Evolutionary conservation across 192 early-diverging fungal species (phyloP), one percentile per base, ranked within the genome.

Genomic region (Backusella morwellensis): DNA sequence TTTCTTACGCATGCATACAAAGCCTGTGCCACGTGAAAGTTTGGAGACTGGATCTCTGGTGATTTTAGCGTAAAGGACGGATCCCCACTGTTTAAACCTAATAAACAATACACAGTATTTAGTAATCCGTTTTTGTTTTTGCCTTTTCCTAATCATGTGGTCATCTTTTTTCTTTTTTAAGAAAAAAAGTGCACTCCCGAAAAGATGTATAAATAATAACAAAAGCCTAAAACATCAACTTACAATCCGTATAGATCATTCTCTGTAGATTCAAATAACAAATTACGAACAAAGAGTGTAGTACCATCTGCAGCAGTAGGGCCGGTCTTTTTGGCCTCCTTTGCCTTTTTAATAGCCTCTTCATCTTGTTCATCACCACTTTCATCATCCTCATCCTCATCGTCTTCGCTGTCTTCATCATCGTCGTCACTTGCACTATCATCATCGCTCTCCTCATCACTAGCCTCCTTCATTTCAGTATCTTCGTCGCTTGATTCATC

Each of bases 201-300:
- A 23, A 19, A 52, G n/a, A 6, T 52, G n/a, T 35, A 38, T 38
- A 35, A 69, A 69, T 69, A 69, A 68, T 68, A 68, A 32, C 14
- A 14, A 19, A 19, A 35, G 5, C 19, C 3, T 36, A 68, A 34
- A 36, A 50, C 15, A 6, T 50, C 47, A 23, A 78, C 81, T 78
- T 81, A 86, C 81, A 85, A 73, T 35, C 83, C 80, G 40, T 81
- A 87, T 19, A 98, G 83, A 38, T 91, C 91, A 59, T 93, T 92
- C 79, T 97, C 91, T 15, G 92, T 92, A 3, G 95, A 94, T 32
- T 98, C 97, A 78, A 97, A 98, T 42, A 91, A 88, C 80, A 98
- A 80, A 83, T 98, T 98, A 56, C 96, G 90, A 72, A 98, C 89
- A 84, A 98, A 98, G 42, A 98, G 90, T 19, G 97, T 98, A 42